These are phyloP conservation scores for Heterobasidion annosum DNA, from an alignment of 1,284 basidiomycete genomes.

Conservation along the genomic window DNA sequence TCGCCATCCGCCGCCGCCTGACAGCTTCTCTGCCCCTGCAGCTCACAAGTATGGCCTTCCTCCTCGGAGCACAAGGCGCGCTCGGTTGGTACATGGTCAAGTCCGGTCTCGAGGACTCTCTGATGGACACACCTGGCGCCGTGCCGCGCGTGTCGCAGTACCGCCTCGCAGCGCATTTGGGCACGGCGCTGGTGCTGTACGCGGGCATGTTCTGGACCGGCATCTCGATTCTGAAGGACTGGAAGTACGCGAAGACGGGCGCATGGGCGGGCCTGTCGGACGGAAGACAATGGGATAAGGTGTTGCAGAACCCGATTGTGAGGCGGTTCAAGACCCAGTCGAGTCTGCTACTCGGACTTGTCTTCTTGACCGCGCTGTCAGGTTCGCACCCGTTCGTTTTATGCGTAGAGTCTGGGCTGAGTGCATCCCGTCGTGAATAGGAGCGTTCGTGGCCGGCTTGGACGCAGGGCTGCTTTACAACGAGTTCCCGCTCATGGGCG, in stretches of 20 bases:
- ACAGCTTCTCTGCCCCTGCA: conserved; percentile 52
- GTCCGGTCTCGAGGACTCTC: conserved; percentile 82
- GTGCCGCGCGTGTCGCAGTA: conserved; percentile 96
- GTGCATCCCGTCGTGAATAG: conserved; percentile 30
- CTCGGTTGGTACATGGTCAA: conserved; percentile 99
- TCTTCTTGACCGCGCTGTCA: conserved; percentile 86
- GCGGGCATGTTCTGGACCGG: conserved; percentile 87
- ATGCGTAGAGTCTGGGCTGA: not conserved
- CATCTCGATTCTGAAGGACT: conserved; percentile 73
- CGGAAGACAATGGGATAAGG: conserved; percentile 36
- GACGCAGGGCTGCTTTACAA: conserved; percentile 97
- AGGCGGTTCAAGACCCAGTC: conserved; percentile 53
- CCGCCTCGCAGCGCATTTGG: conserved; percentile 89
- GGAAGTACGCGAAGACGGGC: conserved; percentile 53
- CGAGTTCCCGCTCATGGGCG: conserved; percentile 97
- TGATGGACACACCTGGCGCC: conserved; percentile 74
- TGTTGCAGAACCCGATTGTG: conserved; percentile 49
- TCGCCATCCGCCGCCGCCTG: conserved; percentile 61
- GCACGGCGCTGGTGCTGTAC: conserved; percentile 86
- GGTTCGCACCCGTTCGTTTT: conserved; percentile 33
- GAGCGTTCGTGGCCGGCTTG: conserved; percentile 95
- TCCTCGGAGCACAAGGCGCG: conserved; percentile 86
- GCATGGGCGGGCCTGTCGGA: conserved; percentile 30
- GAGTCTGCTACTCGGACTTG: conserved; percentile 61
- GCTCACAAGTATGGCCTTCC: conserved; percentile 63